These are phyloP conservation scores for Zygosaccharomyces gambellarensis DNA, from an alignment of 805 yeast genomes.

Conservation along the genomic window DNA sequence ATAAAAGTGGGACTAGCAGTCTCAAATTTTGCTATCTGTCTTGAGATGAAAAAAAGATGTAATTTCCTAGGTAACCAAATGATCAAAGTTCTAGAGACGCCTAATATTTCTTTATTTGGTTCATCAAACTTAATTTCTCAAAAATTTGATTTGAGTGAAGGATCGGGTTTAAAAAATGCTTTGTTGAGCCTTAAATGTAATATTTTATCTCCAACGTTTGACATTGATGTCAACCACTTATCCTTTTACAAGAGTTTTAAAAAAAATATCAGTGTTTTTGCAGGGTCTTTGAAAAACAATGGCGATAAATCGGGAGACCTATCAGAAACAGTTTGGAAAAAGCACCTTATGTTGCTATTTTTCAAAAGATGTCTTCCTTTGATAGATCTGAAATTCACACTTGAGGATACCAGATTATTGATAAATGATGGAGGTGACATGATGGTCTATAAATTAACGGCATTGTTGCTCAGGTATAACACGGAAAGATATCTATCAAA, in stretches of 20 bases:
- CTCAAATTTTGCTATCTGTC: slow-evolving; percentile 35
- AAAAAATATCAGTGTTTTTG: slow-evolving; percentile 28
- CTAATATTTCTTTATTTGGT: slow-evolving; percentile 37
- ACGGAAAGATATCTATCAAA: slow-evolving; percentile 19
- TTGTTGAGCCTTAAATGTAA: slow-evolving; percentile 37
- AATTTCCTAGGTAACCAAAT: slow-evolving; percentile 7
- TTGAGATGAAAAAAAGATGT: slow-evolving; percentile 25
- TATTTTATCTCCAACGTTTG: slow-evolving; percentile 42
- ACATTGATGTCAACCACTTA: slow-evolving; percentile 39
- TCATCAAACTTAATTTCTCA: slow-evolving; percentile 39
- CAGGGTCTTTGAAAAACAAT: slow-evolving; percentile 14
- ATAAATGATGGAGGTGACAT: slow-evolving; percentile 32
- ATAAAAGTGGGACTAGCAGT: slow-evolving; percentile 36
- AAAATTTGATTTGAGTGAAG: slow-evolving; percentile 28
- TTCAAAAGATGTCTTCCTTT: slow-evolving; percentile 33
- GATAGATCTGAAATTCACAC: slow-evolving; percentile 34
- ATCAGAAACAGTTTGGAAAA: slow-evolving; percentile 9
- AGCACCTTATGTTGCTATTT: slow-evolving; percentile 12
- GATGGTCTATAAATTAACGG: slow-evolving; percentile 30
- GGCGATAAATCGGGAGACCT: slow-evolving; percentile 6
- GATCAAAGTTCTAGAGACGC: slow-evolving; percentile 33
- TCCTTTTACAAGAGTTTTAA: slow-evolving; percentile 35
- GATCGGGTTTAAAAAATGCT: slow-evolving; percentile 28
- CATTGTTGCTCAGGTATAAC: slow-evolving; percentile 21
- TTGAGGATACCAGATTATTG: slow-evolving; percentile 39